Percentiles rank a stretch among this genome's conserved stretches.
Conservation (phyloP, 2,329 filamentous ascomycete species). For the Fusarium continuum region DNA sequence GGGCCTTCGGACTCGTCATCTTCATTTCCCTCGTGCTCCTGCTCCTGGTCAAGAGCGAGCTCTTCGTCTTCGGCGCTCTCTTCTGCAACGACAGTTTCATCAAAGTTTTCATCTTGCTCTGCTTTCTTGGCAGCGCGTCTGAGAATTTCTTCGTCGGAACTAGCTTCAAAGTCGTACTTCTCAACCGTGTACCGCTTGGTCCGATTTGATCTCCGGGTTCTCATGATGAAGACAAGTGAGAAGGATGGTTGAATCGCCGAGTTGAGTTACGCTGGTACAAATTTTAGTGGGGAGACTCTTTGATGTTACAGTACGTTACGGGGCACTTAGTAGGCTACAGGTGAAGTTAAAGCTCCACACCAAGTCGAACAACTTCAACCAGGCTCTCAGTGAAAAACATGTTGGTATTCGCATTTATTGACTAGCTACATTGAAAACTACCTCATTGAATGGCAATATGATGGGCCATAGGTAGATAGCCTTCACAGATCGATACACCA, state of each 20-base stretch:
- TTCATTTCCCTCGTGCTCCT: constrained; percentile 42
- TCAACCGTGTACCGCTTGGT: constrained; percentile 48
- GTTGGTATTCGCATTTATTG: too few species aligned
- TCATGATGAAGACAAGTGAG: constrained; percentile 43
- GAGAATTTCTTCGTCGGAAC: constrained; percentile 45
- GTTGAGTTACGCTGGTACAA: constrained; percentile 8
- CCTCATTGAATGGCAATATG: too few species aligned
- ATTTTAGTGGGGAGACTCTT: constrained; percentile 23
- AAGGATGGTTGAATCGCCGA: constrained; percentile 4
- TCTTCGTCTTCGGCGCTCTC: constrained; percentile 49
- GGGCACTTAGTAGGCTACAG: too few species aligned
- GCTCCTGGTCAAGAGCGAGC: constrained; percentile 28
- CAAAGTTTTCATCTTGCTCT: constrained; percentile 47
- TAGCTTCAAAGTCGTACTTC: constrained; percentile 50
- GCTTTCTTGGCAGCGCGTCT: constrained; percentile 36
- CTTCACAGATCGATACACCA: too few species aligned
- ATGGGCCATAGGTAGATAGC: too few species aligned
- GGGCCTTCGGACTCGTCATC: constrained; percentile 43
- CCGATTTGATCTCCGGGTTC: constrained; percentile 51
- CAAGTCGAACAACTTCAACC: too few species aligned
- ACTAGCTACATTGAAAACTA: too few species aligned
- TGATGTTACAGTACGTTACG: background rate
- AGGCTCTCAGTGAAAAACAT: too few species aligned
- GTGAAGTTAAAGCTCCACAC: background rate
- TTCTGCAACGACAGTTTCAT: constrained; percentile 43